Evolutionary conservation across 2,329 filamentous ascomycete species (phyloP), one percentile per base, ranked within the genome.

Genomic region (Meredithiella fracta): DNA sequence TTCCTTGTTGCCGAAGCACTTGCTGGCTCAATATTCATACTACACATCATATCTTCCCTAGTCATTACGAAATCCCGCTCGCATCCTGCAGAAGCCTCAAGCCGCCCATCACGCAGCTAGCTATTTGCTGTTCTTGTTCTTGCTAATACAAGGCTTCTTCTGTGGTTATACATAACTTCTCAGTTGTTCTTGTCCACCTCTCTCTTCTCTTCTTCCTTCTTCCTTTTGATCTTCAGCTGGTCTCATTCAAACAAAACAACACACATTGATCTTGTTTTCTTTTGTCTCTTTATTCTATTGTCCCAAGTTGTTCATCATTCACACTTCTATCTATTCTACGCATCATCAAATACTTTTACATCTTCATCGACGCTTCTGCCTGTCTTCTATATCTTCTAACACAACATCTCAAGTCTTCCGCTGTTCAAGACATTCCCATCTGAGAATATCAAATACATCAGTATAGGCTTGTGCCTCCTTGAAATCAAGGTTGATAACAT

Each of bases 191-290:
- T 23, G 4, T 52, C 25, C 31, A 23, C 53, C 9, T 61, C 64
- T 64, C 64, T 61, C 44, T 49, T 61, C 64, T 64, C 61, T 61
- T 62, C 63, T 62, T 64, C 61, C 64, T 62, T 67, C 65, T 72
- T 67, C 64, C 50, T 68, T 60, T 64, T 67, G 66, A 65, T 71
- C 70, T 72, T 70, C 71, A 79, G 76, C 76, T 78, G 76, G 76
- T 68, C 75, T 79, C 74, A 70, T 64, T 66, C 62, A 66, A 65
- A 49, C 20, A 52, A 23, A 38, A 52, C 14, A 52, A 29, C 29
- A 37, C 20, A 54, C 26, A 67, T 61, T 65, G 66, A 63, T 65
- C 63, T 61, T 62, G 63, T 66, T 37, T 38, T 63, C 68, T 69
- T 11, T 25, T 63, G 68, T 69, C 63, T 63, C 68, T 60, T 63